phyloP scores from a whole-genome alignment of 2,329 filamentous ascomycete genomes.

The Aspergillus flavus region DNA sequence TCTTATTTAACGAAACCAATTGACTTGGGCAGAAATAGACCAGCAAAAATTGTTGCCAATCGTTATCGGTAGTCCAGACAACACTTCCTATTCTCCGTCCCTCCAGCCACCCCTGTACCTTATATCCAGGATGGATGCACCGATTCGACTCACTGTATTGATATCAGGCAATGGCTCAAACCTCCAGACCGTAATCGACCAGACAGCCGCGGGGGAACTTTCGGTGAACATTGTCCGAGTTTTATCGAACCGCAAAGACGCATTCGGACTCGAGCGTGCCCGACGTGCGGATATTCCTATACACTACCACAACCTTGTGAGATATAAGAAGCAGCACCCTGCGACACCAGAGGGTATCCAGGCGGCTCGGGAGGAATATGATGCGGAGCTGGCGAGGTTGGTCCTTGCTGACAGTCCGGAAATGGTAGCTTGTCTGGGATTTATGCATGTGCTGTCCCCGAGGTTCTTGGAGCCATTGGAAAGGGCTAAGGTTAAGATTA shows the following conservation, averaged over 20 bases:
- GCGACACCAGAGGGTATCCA: slow-evolving; percentile 53
- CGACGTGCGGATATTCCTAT: slow-evolving; percentile 66
- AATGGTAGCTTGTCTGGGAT: slow-evolving; percentile 79
- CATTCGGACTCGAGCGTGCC: slow-evolving; percentile 66
- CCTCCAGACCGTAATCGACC: slow-evolving; percentile 75
- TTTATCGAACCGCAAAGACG: slow-evolving; percentile 66
- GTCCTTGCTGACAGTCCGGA: slow-evolving; percentile 69
- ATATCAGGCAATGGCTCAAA: slow-evolving; percentile 77
- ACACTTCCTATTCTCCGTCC: neutral
- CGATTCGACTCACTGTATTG: slow-evolving; percentile 64
- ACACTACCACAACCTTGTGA: slow-evolving; percentile 79
- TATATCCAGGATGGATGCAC: slow-evolving; percentile 29
- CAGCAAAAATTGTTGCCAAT: neutral
- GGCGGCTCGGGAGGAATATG: slow-evolving; percentile 67
- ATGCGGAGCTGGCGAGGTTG: slow-evolving; percentile 70
- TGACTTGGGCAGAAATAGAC: neutral
- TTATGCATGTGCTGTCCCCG: slow-evolving; percentile 79
- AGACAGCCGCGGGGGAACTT: slow-evolving; percentile 51
- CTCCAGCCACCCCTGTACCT: neutral
- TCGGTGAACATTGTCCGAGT: slow-evolving; percentile 63
- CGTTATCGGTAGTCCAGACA: neutral
- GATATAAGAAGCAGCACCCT: slow-evolving; percentile 71
- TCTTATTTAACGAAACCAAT: neutral
- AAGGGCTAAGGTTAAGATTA: slow-evolving; percentile 65
- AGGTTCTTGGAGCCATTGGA: slow-evolving; percentile 71